Evolutionary conservation across 179 eudicot genomes (phyloP).

Genomic region (Spergularia azorica): DNA sequence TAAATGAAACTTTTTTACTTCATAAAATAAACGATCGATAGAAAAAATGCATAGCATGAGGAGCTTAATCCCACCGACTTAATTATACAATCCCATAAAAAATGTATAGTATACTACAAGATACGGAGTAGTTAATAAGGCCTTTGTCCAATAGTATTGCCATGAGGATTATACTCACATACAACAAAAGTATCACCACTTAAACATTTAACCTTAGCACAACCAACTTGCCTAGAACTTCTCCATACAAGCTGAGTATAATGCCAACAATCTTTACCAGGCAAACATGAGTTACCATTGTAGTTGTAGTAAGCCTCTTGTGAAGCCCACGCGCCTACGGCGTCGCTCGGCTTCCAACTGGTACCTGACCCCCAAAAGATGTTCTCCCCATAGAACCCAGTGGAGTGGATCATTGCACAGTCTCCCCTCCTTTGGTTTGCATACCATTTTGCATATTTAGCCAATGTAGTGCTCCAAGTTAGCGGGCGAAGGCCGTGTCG

Average conservation of each 20-base stretch:
- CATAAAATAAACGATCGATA: neutral
- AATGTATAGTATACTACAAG: too few species aligned
- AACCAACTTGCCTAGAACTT: slow-evolving; percentile 27
- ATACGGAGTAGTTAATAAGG: slow-evolving; percentile 23
- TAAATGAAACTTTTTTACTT: neutral
- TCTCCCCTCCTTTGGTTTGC: slow-evolving; percentile 26
- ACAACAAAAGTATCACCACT: slow-evolving; percentile 28
- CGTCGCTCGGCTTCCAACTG: slow-evolving; percentile 16
- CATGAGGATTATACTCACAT: slow-evolving; percentile 38
- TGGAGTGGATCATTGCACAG: slow-evolving; percentile 35
- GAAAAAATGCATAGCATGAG: too few species aligned
- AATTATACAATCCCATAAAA: too few species aligned
- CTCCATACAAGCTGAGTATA: slow-evolving; percentile 42
- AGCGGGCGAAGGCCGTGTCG: slow-evolving; percentile 26
- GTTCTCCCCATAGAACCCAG: slow-evolving; percentile 35
- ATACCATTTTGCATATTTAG: slow-evolving; percentile 29
- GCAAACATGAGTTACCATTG: slow-evolving; percentile 24
- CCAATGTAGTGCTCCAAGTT: slow-evolving; percentile 26
- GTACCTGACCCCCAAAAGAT: slow-evolving; percentile 33
- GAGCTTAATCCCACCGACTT: too few species aligned
- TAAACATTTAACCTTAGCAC: slow-evolving; percentile 32
- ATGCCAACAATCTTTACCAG: slow-evolving; percentile 34
- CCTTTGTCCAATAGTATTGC: slow-evolving; percentile 31
- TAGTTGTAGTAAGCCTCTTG: slow-evolving; percentile 27
- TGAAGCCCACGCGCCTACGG: slow-evolving; percentile 34